phyloP scores from a whole-genome alignment of 345 rosid genomes.

The Rhizophora apiculata region DNA sequence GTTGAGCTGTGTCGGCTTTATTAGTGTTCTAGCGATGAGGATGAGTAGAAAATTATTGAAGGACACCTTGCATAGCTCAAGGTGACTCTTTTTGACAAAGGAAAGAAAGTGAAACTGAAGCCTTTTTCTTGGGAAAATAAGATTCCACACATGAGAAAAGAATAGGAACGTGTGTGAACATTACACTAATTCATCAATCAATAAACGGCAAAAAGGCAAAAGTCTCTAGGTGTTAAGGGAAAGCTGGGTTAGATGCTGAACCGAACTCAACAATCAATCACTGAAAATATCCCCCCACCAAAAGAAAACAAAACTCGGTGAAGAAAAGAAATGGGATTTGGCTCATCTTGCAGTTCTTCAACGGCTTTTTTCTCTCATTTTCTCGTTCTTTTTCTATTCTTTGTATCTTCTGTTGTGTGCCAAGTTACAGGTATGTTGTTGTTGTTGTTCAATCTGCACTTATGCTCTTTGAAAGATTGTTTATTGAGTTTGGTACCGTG shows the following conservation, averaged over 20 bases:
- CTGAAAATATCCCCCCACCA: conserved; percentile 3
- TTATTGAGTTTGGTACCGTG: background rate
- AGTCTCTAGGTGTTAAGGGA: conserved; percentile 1
- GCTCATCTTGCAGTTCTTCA: conserved; percentile 26
- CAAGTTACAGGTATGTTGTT: conserved; percentile 31
- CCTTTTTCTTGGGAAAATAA: conserved; percentile 29
- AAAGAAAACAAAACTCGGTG: background rate
- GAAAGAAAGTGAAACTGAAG: conserved; percentile 12
- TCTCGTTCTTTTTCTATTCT: conserved; percentile 33
- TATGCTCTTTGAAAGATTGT: background rate
- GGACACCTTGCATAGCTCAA: too few relatives aligned
- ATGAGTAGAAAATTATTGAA: too few relatives aligned
- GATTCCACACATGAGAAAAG: conserved; percentile 37
- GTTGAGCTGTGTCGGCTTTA: too few relatives aligned
- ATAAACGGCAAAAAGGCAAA: background rate
- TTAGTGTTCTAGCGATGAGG: too few relatives aligned
- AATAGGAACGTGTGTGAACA: conserved; percentile 25
- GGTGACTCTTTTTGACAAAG: conserved; percentile 1
- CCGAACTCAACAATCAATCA: conserved; percentile 11
- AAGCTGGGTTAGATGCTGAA: conserved; percentile 18
- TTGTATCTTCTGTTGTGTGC: conserved; percentile 20
- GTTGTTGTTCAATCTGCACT: conserved; percentile 2
- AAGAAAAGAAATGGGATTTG: conserved; percentile 6
- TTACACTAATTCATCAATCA: conserved; percentile 28
- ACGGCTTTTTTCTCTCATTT: conserved; percentile 53